These are phyloP conservation scores for Lolium perenne DNA, from an alignment of 176 grass and related monocot genomes.

Conservation along the genomic window DNA sequence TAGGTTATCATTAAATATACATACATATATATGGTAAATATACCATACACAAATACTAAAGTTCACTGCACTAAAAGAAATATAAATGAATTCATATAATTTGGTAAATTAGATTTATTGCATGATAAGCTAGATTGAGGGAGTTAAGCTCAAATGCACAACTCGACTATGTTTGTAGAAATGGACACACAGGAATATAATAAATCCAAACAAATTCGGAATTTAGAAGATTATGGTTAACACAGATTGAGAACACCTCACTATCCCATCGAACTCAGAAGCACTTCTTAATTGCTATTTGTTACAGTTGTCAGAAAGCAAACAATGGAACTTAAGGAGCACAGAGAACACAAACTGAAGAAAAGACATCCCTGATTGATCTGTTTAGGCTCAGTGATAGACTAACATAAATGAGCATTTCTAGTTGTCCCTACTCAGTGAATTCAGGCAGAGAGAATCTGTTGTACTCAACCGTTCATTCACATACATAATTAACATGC, in stretches of 20 bases:
- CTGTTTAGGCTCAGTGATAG: conserved; percentile 26
- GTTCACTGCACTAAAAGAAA: no score
- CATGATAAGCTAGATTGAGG: conserved; percentile 8
- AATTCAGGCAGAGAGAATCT: conserved; percentile 20
- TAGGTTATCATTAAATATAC: no score
- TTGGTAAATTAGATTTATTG: background rate
- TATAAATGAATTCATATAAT: background rate
- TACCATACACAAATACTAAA: background rate
- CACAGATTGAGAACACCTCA: background rate
- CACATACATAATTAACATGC: conserved; percentile 26
- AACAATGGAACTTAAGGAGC: background rate
- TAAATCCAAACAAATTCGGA: conserved; percentile 12
- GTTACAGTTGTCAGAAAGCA: background rate
- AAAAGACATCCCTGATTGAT: conserved; percentile 1
- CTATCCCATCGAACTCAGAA: background rate
- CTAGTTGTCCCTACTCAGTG: background rate
- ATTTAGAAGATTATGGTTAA: background rate
- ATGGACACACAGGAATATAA: background rate
- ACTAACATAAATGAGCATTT: conserved; percentile 13
- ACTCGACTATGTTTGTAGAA: background rate
- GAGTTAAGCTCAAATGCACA: background rate
- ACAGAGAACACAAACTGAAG: background rate
- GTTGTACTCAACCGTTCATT: background rate
- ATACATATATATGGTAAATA: no score
- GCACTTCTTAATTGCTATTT: background rate